These are phyloP conservation scores for Hanseniaspora jakobsenii DNA, from an alignment of 805 yeast genomes.

Conservation along the genomic window DNA sequence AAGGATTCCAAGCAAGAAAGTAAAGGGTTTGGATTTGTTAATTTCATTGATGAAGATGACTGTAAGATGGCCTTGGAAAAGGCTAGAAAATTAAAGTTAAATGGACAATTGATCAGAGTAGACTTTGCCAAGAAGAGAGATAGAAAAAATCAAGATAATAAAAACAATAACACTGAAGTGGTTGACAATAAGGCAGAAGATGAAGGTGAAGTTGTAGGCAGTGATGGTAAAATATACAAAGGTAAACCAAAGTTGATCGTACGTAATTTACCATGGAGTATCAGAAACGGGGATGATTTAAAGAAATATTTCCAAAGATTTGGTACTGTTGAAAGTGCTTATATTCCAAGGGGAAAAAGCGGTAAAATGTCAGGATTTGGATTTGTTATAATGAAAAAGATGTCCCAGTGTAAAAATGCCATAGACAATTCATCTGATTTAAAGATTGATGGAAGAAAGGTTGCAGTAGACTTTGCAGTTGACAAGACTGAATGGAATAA, in stretches of 20 bases:
- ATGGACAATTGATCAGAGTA: conserved; percentile 54
- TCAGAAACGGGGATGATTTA: conserved; percentile 62
- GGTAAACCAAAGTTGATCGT: conserved; percentile 79
- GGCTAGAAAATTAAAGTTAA: conserved; percentile 53
- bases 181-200: no score
- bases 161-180: no score
- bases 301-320: conserved; percentile 57
- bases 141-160: conserved; percentile 31
- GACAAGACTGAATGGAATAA: conserved; percentile 76
- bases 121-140: conserved; percentile 90
- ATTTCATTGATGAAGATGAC: conserved; percentile 77
- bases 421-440: conserved; percentile 62
- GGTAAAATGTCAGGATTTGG: conserved; percentile 93
- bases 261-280: conserved; percentile 93
- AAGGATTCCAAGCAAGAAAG: conserved; percentile 64
- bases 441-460: conserved; percentile 78
- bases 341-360: conserved; percentile 75
- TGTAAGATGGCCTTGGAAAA: conserved; percentile 60
- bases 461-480: conserved; percentile 87
- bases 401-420: conserved; percentile 66
- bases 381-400: conserved; percentile 78
- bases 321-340: conserved; percentile 81
- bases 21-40: conserved; percentile 91
- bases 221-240: conserved; percentile 28
- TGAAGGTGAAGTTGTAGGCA: conserved; percentile 35